Evolutionary conservation across 495 filamentous ascomycete genomes (phyloP), one percentile per base, ranked within the genome.

Genomic region (Talaromyces nanjingensis): DNA sequence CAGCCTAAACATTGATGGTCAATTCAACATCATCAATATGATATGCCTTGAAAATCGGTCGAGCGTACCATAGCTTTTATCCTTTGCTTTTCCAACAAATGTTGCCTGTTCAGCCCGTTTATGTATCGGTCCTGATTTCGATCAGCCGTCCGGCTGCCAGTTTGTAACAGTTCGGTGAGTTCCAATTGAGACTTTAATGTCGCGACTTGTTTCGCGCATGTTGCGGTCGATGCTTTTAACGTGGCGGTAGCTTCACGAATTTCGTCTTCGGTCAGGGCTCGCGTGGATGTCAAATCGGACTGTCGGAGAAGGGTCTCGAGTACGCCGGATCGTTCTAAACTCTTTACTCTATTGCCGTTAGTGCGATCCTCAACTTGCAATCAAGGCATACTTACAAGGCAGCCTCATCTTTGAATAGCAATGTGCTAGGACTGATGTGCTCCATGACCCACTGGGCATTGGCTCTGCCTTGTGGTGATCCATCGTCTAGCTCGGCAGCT

Each of bases 371-470:
- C 4, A 25, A n/a, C 4, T 8, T 31, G 33, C 31, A 1, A 27
- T 63, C 27, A 37, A 54, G 27, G 20, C 24, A n/a, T 62, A 45
- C 70, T 39, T 70, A 78, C 78, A 79, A 57, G 49, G 60, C 62
- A 14, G 77, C 66, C 65, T 80, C 78, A 57, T 81, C 78, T 47
- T 71, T 69, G 8, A 77, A 78, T 47, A 81, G 69, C 25, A 81
- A 67, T 5, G 75, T 77, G 45, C 74, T 71, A 1, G 67, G 64
- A 42, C 52, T 67, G 25, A 79, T 62, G 60, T 77, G 70, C 34
- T 68, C 73, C 18, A 67, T 64, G 20, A 72, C 69, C 77, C 78
- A 79, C 64, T 76, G 65, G 54, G 64, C 65, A 65, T 71, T 72
- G 25, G 65, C 59, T 31, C 55, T 24, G 55, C 62, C 64, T 20